A percentile compares a stretch with the other conserved stretches of the same genome.
Conservation (phyloP, 225 moss, liverwort and hornwort species). For the Polytrichum commune region DNA sequence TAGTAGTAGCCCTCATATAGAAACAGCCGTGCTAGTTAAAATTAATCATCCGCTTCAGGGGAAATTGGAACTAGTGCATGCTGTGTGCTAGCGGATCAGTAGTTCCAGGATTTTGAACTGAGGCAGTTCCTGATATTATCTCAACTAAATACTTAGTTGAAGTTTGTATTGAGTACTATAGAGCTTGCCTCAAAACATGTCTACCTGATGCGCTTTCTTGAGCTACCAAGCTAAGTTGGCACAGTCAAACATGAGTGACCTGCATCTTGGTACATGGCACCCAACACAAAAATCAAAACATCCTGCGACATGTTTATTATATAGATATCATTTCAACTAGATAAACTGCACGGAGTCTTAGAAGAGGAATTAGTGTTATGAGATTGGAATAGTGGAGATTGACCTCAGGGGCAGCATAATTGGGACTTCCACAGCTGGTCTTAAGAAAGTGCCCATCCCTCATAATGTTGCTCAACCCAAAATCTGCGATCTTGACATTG, state of each 20-base stretch:
- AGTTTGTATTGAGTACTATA: conserved; percentile 24
- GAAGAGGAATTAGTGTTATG: conserved; percentile 1
- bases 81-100: too few relatives aligned
- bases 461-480: conserved; percentile 61
- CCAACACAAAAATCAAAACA: conserved; percentile 44
- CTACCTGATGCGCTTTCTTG: conserved; percentile 22
- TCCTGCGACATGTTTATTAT: conserved; percentile 14
- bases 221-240: too few relatives aligned
- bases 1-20: too few relatives aligned
- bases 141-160: conserved; percentile 29
- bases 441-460: conserved; percentile 63
- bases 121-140: not conserved
- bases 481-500: conserved; percentile 57
- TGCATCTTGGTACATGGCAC: conserved; percentile 44
- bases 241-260: conserved; percentile 19
- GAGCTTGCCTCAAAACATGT: conserved; percentile 37
- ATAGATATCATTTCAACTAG: conserved; percentile 12
- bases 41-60: too few relatives aligned
- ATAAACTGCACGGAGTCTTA: conserved; percentile 12
- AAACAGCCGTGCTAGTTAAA: too few relatives aligned
- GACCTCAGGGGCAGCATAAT: conserved; percentile 59
- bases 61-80: too few relatives aligned
- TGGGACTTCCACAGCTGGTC: conserved; percentile 61
- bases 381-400: not conserved
- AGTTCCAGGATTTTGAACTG: too few relatives aligned